phyloP scores from a whole-genome alignment of 2,329 filamentous ascomycete genomes.

The Thelonectria discophora region DNA sequence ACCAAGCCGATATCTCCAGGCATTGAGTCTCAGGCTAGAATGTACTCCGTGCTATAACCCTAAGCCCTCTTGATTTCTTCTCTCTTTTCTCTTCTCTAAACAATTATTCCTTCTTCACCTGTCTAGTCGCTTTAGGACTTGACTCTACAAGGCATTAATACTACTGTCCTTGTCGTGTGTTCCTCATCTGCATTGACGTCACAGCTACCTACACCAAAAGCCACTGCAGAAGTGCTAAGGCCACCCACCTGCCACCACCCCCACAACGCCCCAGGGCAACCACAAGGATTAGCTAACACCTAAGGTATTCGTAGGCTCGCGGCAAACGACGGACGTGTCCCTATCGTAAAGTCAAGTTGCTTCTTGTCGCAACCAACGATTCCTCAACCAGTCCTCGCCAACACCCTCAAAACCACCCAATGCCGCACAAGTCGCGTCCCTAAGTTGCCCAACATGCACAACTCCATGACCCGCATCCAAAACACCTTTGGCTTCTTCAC shows the following conservation, averaged over 20 bases:
- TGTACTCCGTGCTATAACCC: too few relatives aligned
- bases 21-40: too few relatives aligned
- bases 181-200: too few relatives aligned
- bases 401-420: conserved; percentile 19
- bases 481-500: conserved; percentile 99
- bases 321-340: background rate
- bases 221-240: background rate
- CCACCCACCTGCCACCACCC: background rate
- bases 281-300: background rate
- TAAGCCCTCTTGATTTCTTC: too few relatives aligned
- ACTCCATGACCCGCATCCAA: conserved; percentile 83
- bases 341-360: background rate
- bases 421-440: conserved; percentile 27
- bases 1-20: too few relatives aligned
- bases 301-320: background rate
- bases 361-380: too few relatives aligned
- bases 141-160: too few relatives aligned
- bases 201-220: too few relatives aligned
- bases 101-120: too few relatives aligned
- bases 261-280: background rate
- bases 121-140: too few relatives aligned
- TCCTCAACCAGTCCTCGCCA: conserved; percentile 7
- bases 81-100: too few relatives aligned
- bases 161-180: too few relatives aligned
- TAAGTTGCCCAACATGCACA: conserved; percentile 76